These are phyloP conservation scores for Trametopsis cervina DNA, from an alignment of 768 basidiomycete genomes.

Conservation along the genomic window DNA sequence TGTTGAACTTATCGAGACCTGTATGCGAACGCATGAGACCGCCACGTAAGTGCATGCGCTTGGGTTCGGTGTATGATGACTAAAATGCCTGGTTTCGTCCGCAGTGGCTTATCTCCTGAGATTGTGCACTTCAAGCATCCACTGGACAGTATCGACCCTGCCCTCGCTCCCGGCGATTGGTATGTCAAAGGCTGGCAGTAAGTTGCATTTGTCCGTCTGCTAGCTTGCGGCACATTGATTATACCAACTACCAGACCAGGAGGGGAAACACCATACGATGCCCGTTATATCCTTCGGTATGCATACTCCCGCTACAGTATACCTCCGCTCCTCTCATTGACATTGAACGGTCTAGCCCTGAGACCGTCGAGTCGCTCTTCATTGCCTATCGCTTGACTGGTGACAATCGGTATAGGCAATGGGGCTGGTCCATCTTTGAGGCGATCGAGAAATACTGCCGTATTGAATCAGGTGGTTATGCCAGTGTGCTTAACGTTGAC, in stretches of 20 bases:
- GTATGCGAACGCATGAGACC: slow-evolving; percentile 81
- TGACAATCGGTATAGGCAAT: slow-evolving; percentile 69
- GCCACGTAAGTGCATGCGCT: slow-evolving; percentile 52
- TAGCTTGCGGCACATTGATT: too few relatives aligned
- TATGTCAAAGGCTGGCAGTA: slow-evolving; percentile 82
- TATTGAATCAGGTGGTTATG: slow-evolving; percentile 76
- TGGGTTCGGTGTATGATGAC: neutral
- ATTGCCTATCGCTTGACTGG: slow-evolving; percentile 88
- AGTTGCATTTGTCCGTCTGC: too few relatives aligned
- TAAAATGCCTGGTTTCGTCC: neutral
- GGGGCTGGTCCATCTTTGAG: slow-evolving; percentile 86
- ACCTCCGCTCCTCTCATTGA: neutral
- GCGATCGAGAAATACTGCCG: slow-evolving; percentile 81
- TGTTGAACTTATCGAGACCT: slow-evolving; percentile 76
- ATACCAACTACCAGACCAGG: slow-evolving; percentile 16
- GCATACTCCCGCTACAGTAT: neutral
- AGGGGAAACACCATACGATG: slow-evolving; percentile 53
- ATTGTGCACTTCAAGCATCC: slow-evolving; percentile 79
- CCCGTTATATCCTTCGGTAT: slow-evolving; percentile 85
- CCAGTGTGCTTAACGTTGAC: slow-evolving; percentile 81
- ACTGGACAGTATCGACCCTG: slow-evolving; percentile 43
- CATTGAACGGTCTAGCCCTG: slow-evolving; percentile 48
- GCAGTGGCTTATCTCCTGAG: slow-evolving; percentile 80
- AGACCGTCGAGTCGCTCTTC: slow-evolving; percentile 93
- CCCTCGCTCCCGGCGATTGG: slow-evolving; percentile 62